phyloP scores from a whole-genome alignment of 192 early-diverging fungal genomes.

The Linnemannia schmuckeri region DNA sequence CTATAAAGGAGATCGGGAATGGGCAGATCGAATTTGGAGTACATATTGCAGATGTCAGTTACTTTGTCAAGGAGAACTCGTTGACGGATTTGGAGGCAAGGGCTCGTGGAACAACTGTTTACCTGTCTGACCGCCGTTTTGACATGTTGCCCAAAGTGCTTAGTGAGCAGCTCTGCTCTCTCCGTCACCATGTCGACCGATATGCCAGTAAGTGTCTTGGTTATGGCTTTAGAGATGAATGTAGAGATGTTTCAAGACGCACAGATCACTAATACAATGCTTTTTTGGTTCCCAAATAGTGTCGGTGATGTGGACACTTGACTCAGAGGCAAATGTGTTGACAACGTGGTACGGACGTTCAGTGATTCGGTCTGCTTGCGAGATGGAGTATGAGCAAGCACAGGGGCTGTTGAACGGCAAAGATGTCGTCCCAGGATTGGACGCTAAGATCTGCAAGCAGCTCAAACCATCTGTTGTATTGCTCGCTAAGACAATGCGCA shows the following conservation, averaged over 20 bases:
- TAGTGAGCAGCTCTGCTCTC: slow-evolving; percentile 79
- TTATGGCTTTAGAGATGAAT: not conserved
- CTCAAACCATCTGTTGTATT: slow-evolving; percentile 60
- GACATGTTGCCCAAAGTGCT: slow-evolving; percentile 84
- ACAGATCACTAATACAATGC: not conserved
- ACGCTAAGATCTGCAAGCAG: slow-evolving; percentile 50
- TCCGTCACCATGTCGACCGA: slow-evolving; percentile 75
- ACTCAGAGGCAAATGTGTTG: slow-evolving; percentile 62
- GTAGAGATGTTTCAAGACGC: not conserved
- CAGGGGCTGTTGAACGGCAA: slow-evolving; percentile 76
- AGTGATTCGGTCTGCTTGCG: slow-evolving; percentile 78
- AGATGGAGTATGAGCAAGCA: slow-evolving; percentile 84
- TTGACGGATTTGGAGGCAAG: slow-evolving; percentile 78
- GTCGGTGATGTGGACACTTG: slow-evolving; percentile 79
- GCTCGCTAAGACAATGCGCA: slow-evolving; percentile 66
- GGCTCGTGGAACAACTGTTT: slow-evolving; percentile 81
- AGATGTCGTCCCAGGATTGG: slow-evolving; percentile 58
- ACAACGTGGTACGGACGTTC: slow-evolving; percentile 81
- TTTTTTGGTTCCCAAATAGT: slow-evolving; percentile 41
- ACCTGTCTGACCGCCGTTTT: slow-evolving; percentile 84
- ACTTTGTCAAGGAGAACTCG: slow-evolving; percentile 74
- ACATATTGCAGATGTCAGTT: slow-evolving; percentile 84
- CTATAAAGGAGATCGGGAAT: slow-evolving; percentile 63
- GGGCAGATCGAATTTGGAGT: slow-evolving; percentile 77
- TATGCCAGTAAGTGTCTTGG: slow-evolving; percentile 63